Conservation (phyloP, 805 yeast genomes). For the Cyberlindnera americana region DNA sequence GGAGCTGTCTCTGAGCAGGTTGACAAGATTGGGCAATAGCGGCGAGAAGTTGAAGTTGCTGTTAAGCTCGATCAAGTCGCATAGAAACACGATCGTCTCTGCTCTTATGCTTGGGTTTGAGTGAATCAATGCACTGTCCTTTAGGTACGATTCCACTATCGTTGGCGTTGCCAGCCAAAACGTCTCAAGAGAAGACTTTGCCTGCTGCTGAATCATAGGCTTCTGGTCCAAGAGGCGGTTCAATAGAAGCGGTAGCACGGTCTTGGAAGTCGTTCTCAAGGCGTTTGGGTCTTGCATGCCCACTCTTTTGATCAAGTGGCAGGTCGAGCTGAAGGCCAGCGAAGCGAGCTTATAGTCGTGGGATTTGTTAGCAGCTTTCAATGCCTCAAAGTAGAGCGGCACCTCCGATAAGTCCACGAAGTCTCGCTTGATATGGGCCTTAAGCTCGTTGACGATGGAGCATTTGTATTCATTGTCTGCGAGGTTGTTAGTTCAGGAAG, state of each 20-base stretch:
- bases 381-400: slow-evolving; percentile 47
- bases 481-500: neutral
- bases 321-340: slow-evolving; percentile 46
- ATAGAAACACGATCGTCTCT: slow-evolving; percentile 44
- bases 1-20: slow-evolving; percentile 25
- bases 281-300: slow-evolving; percentile 51
- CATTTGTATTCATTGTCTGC: slow-evolving; percentile 21
- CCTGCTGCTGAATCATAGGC: slow-evolving; percentile 36
- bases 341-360: slow-evolving; percentile 37
- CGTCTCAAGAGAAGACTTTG: slow-evolving; percentile 48
- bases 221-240: slow-evolving; percentile 42
- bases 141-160: slow-evolving; percentile 43
- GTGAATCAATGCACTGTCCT: slow-evolving; percentile 41
- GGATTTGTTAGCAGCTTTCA: slow-evolving; percentile 42
- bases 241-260: slow-evolving; percentile 50
- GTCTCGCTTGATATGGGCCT: slow-evolving; percentile 53
- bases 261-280: slow-evolving; percentile 39
- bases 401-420: slow-evolving; percentile 48
- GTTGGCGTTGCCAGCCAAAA: slow-evolving; percentile 52
- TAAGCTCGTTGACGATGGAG: slow-evolving; percentile 32
- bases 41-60: slow-evolving; percentile 32
- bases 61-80: slow-evolving; percentile 37
- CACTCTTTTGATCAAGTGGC: slow-evolving; percentile 55
- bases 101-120: slow-evolving; percentile 35
- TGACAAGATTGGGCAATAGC: slow-evolving; percentile 26